Evolutionary conservation across 345 rosid genomes (phyloP), one percentile per base, ranked within the genome.

Genomic region (Gynandropsis gynandra): DNA sequence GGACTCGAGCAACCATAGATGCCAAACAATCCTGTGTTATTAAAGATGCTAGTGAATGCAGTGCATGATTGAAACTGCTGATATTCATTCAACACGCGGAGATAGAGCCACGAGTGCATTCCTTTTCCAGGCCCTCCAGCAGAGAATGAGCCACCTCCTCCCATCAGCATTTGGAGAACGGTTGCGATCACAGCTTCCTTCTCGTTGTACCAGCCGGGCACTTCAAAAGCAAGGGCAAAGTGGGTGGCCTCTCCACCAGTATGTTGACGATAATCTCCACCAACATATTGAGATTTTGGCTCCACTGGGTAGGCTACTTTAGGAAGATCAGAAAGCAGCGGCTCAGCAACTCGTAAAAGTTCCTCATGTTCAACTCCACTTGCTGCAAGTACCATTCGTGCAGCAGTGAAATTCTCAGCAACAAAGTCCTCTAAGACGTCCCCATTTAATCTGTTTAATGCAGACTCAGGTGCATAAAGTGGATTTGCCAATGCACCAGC

Each of bases 101-200:
- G 78, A 85, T 80, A 87, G 11, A 85, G 76, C 67, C 90, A 74
- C 6, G 97, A 85, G 55, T 87, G 84, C 97, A 92, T 92, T 69
- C 90, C 95, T 66, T 87, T 92, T 50, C 98, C 98, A 8, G 98
- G 98, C 48, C 98, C 97, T 16, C 98, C 95, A 0, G 94, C 80
- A 18, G 98, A 92, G 76, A 92, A 92, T n/a, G n/a, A n/a, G n/a
- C n/a, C n/a, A n/a, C n/a, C n/a, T n/a, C n/a, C n/a, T n/a, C n/a
- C n/a, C n/a, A 46, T 19, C 31, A 54, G 43, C 58, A 82, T 85
- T 89, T 85, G 95, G 56, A 85, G 82, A 67, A 85, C 83, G 21
- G 95, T 78, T 52, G 80, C 65, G 16, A 19, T 57, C 27, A 77
- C 52, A 42, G 87, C 76, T 39, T 77, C 89, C 67, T 76, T 85